A percentile compares a stretch with the other conserved stretches of the same genome.
Evolutionary conservation across 352 stramenopile genomes (phyloP).

Genomic region (Phytopythium oedochilum): DNA sequence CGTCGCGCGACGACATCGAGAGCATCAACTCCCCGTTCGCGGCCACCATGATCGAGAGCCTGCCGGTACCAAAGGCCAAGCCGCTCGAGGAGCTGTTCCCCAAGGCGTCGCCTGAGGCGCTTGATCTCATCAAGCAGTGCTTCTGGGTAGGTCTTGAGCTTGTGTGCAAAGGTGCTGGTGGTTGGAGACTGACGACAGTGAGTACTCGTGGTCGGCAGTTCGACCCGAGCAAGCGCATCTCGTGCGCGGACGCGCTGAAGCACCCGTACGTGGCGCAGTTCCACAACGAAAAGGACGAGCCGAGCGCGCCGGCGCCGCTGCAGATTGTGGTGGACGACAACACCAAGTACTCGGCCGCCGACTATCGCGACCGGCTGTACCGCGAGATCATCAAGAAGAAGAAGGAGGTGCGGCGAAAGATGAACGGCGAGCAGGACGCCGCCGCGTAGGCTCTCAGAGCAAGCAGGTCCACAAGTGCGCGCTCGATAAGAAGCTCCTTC

Average conservation of each 20-base stretch:
- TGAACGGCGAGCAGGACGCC: conserved; percentile 18
- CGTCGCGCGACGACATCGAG: conserved; percentile 87
- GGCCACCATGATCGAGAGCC: conserved; percentile 91
- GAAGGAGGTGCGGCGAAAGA: conserved; percentile 81
- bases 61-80: conserved; percentile 72
- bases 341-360: conserved; percentile 91
- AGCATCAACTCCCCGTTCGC: conserved; percentile 92
- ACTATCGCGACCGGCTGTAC: conserved; percentile 93
- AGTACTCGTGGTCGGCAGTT: conserved; percentile 55
- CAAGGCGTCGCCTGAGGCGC: conserved; percentile 77
- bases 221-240: conserved; percentile 89
- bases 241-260: conserved; percentile 83
- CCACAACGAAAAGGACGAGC: conserved; percentile 94
- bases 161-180: too few species aligned
- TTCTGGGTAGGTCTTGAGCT: conserved; percentile 63
- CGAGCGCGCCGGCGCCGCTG: conserved; percentile 51
- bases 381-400: conserved; percentile 92
- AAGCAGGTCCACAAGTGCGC: too few species aligned
- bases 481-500: too few species aligned
- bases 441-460: neutral
- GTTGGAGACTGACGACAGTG: neutral
- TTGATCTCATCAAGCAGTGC: conserved; percentile 88
- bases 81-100: conserved; percentile 86
- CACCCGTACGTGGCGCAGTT: conserved; percentile 95
- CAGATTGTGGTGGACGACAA: conserved; percentile 93